Evolutionary conservation across 1,139 yeast genomes (phyloP).

Genomic region (Yarrowia galli): DNA sequence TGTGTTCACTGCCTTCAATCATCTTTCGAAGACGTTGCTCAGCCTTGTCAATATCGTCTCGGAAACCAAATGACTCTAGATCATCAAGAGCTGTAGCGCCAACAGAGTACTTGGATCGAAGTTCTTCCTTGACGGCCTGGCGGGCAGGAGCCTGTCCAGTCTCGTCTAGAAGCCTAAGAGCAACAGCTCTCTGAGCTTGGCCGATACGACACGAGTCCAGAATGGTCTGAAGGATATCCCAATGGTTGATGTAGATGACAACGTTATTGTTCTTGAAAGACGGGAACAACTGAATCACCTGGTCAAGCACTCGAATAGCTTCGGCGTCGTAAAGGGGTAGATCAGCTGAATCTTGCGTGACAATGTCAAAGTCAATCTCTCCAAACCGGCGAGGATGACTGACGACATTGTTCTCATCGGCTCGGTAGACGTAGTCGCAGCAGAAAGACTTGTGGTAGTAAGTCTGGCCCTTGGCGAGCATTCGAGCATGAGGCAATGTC

Average conservation of each 20-base stretch:
- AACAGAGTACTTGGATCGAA: slow-evolving; percentile 74
- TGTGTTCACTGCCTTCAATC: slow-evolving; percentile 76
- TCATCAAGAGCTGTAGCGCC: slow-evolving; percentile 85
- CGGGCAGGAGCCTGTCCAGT: slow-evolving; percentile 73
- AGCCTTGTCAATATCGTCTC: slow-evolving; percentile 69
- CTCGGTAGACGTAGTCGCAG: slow-evolving; percentile 82
- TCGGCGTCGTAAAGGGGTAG: slow-evolving; percentile 80
- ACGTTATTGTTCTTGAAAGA: slow-evolving; percentile 65
- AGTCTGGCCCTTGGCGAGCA: slow-evolving; percentile 68
- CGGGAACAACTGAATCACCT: slow-evolving; percentile 68
- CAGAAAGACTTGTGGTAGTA: slow-evolving; percentile 66
- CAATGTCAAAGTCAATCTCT: slow-evolving; percentile 86
- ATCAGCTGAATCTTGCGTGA: slow-evolving; percentile 54
- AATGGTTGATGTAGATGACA: slow-evolving; percentile 74
- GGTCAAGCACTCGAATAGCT: slow-evolving; percentile 80
- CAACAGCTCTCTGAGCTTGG: slow-evolving; percentile 70
- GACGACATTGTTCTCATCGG: slow-evolving; percentile 61
- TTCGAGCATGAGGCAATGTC: slow-evolving; percentile 86
- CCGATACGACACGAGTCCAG: slow-evolving; percentile 81
- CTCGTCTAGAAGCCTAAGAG: slow-evolving; percentile 75
- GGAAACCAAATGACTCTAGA: slow-evolving; percentile 78
- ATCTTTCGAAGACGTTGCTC: slow-evolving; percentile 66
- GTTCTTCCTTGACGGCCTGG: slow-evolving; percentile 67
- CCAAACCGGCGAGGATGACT: slow-evolving; percentile 80
- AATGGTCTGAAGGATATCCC: slow-evolving; percentile 75